A percentile compares a stretch with the other conserved stretches of the same genome.
phyloP scores from a whole-genome alignment of 2,329 filamentous ascomycete species.

The Fusarium sp. region DNA sequence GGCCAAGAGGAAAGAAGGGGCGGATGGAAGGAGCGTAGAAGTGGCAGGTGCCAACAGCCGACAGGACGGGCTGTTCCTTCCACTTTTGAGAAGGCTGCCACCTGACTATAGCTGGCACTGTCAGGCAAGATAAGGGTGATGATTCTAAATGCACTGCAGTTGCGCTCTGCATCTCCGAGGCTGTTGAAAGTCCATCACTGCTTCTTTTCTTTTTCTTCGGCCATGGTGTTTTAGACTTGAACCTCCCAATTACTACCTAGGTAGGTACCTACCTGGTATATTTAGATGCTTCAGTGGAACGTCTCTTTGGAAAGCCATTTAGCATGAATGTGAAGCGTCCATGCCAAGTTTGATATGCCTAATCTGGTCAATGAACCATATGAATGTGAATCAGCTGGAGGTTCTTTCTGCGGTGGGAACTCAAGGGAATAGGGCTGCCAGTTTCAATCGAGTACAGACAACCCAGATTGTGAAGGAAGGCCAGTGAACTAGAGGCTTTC shows the following conservation, averaged over 20 bases:
- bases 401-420: slow-evolving; percentile 1
- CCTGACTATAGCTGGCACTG: slow-evolving; percentile 21
- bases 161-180: background rate
- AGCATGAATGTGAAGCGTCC: background rate
- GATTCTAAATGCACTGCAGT: background rate
- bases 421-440: background rate
- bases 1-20: slow-evolving; percentile 34
- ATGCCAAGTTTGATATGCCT: background rate
- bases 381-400: background rate
- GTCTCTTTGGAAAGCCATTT: background rate
- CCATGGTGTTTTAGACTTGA: background rate
- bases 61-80: slow-evolving; percentile 31
- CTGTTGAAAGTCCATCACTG: background rate
- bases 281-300: background rate
- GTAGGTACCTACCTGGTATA: too few relatives aligned
- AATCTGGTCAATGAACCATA: background rate
- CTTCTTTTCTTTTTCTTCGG: background rate
- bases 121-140: background rate
- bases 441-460: background rate
- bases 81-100: slow-evolving; percentile 1
- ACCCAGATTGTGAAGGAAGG: background rate
- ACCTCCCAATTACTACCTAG: background rate
- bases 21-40: slow-evolving; percentile 42
- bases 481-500: background rate
- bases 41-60: slow-evolving; percentile 28